Evolutionary conservation across 1,139 yeast species (phyloP).

Genomic region (Saccharomyces hybrid): DNA sequence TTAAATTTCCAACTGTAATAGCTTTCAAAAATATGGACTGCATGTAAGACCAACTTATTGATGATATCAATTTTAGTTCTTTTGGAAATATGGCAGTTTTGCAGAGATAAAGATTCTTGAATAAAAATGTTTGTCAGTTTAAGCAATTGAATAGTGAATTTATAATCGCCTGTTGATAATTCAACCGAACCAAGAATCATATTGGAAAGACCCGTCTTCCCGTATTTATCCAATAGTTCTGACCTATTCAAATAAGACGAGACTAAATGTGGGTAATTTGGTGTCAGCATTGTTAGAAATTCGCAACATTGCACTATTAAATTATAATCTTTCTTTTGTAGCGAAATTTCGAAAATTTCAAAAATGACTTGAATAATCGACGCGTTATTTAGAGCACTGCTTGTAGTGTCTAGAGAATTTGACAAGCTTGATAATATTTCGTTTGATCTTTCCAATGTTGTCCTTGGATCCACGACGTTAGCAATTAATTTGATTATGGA

Average conservation of each 20-base stretch:
- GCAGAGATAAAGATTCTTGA: constrained; percentile 37
- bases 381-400: background rate
- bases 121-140: constrained; percentile 49
- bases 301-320: constrained; percentile 44
- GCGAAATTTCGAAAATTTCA: constrained; percentile 59
- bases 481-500: constrained; percentile 49
- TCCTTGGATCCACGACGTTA: constrained; percentile 39
- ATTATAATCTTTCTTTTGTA: constrained; percentile 46
- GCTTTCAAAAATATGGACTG: constrained; percentile 64
- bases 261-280: constrained; percentile 53
- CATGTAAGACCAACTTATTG: constrained; percentile 48
- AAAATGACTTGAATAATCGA: constrained; percentile 56
- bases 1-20: constrained; percentile 63
- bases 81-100: constrained; percentile 35
- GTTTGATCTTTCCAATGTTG: constrained; percentile 37
- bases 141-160: constrained; percentile 53
- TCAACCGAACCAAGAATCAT: constrained; percentile 67
- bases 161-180: constrained; percentile 58
- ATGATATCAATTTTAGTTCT: constrained; percentile 50
- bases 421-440: constrained; percentile 30
- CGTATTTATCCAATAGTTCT: constrained; percentile 53
- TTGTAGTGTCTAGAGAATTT: constrained; percentile 29
- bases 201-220: constrained; percentile 61
- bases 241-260: constrained; percentile 76
- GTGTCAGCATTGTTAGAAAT: constrained; percentile 44